phyloP scores from a whole-genome alignment of 176 grass and related monocot genomes.

The Carex littledalei region DNA sequence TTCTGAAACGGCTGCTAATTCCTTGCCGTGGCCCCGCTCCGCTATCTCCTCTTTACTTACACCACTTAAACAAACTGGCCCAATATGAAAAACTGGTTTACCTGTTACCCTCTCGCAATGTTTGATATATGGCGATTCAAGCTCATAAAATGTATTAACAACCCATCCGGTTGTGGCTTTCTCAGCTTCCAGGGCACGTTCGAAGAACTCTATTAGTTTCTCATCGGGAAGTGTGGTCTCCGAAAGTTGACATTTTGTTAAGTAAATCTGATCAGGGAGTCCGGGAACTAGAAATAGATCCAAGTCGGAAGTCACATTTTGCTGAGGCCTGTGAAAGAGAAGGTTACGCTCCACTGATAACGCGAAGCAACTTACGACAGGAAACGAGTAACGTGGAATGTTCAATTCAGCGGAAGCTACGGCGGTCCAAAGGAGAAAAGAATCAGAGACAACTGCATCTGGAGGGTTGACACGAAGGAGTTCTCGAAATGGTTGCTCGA shows the following conservation, averaged over 20 bases:
- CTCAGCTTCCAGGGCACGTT: conserved; percentile 34
- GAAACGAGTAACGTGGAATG: conserved; percentile 62
- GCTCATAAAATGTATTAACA: conserved; percentile 51
- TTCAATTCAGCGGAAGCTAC: conserved; percentile 33
- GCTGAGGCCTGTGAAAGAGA: conserved; percentile 40
- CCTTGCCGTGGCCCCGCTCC: conserved; percentile 37
- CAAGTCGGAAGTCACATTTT: conserved; percentile 21
- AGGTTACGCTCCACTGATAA: conserved; percentile 47
- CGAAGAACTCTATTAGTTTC: conserved; percentile 35
- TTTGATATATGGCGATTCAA: conserved; percentile 45
- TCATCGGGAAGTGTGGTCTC: conserved; percentile 49
- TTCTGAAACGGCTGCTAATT: conserved; percentile 14
- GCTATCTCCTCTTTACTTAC: conserved; percentile 23
- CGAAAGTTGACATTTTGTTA: conserved; percentile 43
- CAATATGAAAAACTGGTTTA: conserved; percentile 52
- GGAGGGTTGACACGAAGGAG: conserved; percentile 28
- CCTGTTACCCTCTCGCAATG: conserved; percentile 58
- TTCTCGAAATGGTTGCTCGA: conserved; percentile 36
- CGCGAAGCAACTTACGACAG: conserved; percentile 53
- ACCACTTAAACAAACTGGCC: conserved; percentile 50
- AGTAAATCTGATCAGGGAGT: conserved; percentile 38
- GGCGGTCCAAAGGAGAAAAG: conserved; percentile 53
- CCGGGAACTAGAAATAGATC: conserved; percentile 57
- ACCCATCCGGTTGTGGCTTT: conserved; percentile 48
- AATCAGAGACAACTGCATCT: conserved; percentile 55